phyloP scores from a whole-genome alignment of 1,139 yeast genomes.

The Magnusiomyces suaveolens region DNA sequence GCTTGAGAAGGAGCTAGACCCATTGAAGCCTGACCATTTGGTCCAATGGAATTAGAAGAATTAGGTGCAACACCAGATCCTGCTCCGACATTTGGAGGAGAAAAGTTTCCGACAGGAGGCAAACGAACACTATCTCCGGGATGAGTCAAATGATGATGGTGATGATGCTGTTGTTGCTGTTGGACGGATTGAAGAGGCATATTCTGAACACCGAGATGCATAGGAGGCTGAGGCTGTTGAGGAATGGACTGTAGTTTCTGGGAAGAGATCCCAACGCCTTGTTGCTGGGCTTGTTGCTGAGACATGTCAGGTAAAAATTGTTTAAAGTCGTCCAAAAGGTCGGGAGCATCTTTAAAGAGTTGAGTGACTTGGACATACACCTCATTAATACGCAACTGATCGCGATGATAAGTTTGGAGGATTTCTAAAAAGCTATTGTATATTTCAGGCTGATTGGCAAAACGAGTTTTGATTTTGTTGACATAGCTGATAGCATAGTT shows the following conservation, averaged over 20 bases:
- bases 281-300: conserved; percentile 17
- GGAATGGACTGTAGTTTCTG: background rate
- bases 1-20: conserved; percentile 3
- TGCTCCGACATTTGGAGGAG: conserved; percentile 47
- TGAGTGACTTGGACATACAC: conserved; percentile 89
- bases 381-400: conserved; percentile 88
- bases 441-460: conserved; percentile 89
- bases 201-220: background rate
- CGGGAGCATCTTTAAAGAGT: conserved; percentile 87
- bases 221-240: conserved; percentile 1
- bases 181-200: background rate
- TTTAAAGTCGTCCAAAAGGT: conserved; percentile 84
- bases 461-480: conserved; percentile 87
- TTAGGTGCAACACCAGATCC: background rate
- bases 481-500: conserved; percentile 95
- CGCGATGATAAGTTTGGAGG: conserved; percentile 90
- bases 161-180: background rate
- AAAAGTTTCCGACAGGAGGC: conserved; percentile 95
- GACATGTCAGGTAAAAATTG: conserved; percentile 91
- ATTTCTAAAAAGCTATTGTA: conserved; percentile 92
- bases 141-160: conserved; percentile 15
- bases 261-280: conserved; percentile 10
- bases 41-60: background rate
- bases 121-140: conserved; percentile 38
- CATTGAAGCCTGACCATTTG: background rate